A percentile compares a stretch with the other conserved stretches of the same genome.
phyloP scores from a whole-genome alignment of 2,329 filamentous ascomycete genomes.

The Fusarium siculi region DNA sequence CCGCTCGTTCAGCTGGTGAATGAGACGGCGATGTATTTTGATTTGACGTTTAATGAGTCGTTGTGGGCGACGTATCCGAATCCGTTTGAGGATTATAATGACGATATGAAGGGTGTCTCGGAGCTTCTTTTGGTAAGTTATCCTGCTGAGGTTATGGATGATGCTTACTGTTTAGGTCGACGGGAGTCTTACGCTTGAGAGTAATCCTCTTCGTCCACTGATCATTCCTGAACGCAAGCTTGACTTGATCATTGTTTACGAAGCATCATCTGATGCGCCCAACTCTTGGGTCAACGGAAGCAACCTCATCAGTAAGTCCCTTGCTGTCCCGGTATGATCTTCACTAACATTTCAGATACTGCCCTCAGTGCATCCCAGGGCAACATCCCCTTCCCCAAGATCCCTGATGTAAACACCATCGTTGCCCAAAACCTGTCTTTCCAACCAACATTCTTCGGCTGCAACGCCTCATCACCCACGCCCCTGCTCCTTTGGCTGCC shows the following conservation, averaged over 20 bases:
- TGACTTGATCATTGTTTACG: slow-evolving; percentile 48
- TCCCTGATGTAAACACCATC: slow-evolving; percentile 43
- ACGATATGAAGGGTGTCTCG: slow-evolving; percentile 38
- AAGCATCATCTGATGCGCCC: slow-evolving; percentile 42
- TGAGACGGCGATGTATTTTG: slow-evolving; percentile 39
- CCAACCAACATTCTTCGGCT: slow-evolving; percentile 47
- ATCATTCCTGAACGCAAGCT: slow-evolving; percentile 44
- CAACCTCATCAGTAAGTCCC: slow-evolving; percentile 37
- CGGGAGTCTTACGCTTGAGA: slow-evolving; percentile 46
- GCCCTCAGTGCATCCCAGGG: slow-evolving; percentile 35
- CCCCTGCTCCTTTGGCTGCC: slow-evolving; percentile 46
- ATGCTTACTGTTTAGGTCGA: slow-evolving; percentile 38
- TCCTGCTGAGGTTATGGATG: accelerated
- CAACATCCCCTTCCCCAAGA: slow-evolving; percentile 43
- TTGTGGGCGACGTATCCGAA: slow-evolving; percentile 48
- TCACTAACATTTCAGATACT: slow-evolving; percentile 15
- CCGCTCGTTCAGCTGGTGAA: slow-evolving; percentile 40
- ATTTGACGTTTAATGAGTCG: slow-evolving; percentile 45
- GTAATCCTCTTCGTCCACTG: slow-evolving; percentile 43
- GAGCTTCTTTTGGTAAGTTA: slow-evolving; percentile 42
- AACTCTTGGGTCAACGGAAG: slow-evolving; percentile 45
- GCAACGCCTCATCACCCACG: slow-evolving; percentile 30
- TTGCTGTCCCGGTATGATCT: no score
- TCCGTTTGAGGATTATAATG: slow-evolving; percentile 45
- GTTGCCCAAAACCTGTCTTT: slow-evolving; percentile 39